Conservation (phyloP, 306 rosid species). For the Cucurbita ficifolia region DNA sequence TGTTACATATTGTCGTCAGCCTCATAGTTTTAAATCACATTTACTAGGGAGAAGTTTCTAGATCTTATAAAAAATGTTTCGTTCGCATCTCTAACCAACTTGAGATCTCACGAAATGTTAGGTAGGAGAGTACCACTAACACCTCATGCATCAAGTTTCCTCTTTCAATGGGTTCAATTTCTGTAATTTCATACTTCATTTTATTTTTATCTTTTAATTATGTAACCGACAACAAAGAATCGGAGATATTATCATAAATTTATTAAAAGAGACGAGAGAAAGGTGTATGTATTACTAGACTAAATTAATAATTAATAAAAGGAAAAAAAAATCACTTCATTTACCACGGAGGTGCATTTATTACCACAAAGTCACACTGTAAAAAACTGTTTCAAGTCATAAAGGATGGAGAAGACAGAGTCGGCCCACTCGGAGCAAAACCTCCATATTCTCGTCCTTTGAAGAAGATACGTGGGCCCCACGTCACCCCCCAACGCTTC, state of each 20-base stretch:
- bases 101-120: background rate
- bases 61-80: too few species aligned
- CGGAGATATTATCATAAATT: background rate
- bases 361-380: background rate
- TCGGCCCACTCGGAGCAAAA: background rate
- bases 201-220: background rate
- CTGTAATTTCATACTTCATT: background rate
- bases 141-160: background rate
- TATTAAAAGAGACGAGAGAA: background rate
- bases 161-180: background rate
- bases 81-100: too few species aligned
- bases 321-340: too few species aligned
- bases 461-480: background rate
- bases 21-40: too few species aligned
- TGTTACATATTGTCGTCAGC: too few species aligned
- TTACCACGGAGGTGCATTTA: background rate
- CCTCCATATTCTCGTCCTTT: constrained; percentile 1
- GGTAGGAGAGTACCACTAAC: background rate
- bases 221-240: background rate
- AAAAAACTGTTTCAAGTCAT: background rate
- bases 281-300: background rate
- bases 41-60: too few species aligned
- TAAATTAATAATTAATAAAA: too few species aligned
- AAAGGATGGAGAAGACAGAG: background rate
- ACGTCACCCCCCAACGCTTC: background rate